phyloP scores from a whole-genome alignment of 352 stramenopile species.

The Globisporangium sylvaticum region DNA sequence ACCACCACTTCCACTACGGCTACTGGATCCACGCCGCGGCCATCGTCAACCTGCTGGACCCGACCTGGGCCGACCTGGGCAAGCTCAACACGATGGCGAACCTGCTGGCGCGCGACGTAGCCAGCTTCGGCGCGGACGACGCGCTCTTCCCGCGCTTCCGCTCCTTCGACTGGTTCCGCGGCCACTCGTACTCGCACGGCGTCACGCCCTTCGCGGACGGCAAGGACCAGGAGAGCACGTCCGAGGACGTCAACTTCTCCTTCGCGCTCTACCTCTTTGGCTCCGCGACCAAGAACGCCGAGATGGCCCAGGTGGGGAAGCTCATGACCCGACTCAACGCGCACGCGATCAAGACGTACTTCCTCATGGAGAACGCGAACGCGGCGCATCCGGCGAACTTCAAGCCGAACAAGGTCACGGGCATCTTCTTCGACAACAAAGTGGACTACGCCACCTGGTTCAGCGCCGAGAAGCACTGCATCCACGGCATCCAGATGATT shows the following conservation, averaged over 20 bases:
- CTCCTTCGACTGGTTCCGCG: slow-evolving; percentile 61
- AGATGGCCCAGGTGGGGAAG: slow-evolving; percentile 29
- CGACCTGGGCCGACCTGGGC: slow-evolving; percentile 44
- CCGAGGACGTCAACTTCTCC: slow-evolving; percentile 63
- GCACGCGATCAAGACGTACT: slow-evolving; percentile 62
- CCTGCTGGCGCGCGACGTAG: slow-evolving; percentile 53
- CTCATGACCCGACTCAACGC: slow-evolving; percentile 54
- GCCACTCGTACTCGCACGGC: slow-evolving; percentile 68
- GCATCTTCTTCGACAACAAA: slow-evolving; percentile 83
- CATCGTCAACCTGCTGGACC: slow-evolving; percentile 66
- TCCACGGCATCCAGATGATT: slow-evolving; percentile 82
- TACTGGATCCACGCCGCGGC: slow-evolving; percentile 62
- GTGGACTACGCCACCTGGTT: slow-evolving; percentile 80
- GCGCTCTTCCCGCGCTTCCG: slow-evolving; percentile 30
- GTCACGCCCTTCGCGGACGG: slow-evolving; percentile 54
- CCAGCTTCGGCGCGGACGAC: slow-evolving; percentile 27
- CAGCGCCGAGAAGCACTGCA: slow-evolving; percentile 55
- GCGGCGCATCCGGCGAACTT: slow-evolving; percentile 44
- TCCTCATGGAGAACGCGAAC: slow-evolving; percentile 57
- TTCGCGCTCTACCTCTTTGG: slow-evolving; percentile 48
- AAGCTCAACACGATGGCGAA: slow-evolving; percentile 37
- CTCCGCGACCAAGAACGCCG: not conserved
- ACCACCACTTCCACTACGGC: slow-evolving; percentile 76
- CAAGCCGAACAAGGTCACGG: slow-evolving; percentile 45
- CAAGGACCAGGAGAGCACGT: slow-evolving; percentile 66